phyloP scores from a whole-genome alignment of 2,329 filamentous ascomycete species.

The Cryoendolithus antarcticus region DNA sequence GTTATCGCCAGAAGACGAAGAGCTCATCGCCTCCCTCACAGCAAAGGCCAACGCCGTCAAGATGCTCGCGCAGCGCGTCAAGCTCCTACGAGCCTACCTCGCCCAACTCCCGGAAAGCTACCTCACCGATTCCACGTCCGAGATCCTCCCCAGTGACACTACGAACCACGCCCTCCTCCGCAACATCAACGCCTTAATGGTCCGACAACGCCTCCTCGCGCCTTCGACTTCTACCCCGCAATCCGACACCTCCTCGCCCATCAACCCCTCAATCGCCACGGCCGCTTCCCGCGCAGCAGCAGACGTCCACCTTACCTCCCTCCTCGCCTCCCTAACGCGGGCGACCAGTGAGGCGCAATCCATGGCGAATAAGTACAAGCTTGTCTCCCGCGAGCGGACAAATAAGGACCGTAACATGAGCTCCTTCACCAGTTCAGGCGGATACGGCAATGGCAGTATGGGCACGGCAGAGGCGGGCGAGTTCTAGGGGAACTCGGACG shows the following conservation, averaged over 20 bases:
- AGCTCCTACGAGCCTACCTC: constrained; percentile 56
- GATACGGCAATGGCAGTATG: too few species aligned
- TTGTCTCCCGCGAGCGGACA: constrained; percentile 30
- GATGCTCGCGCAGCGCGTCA: constrained; percentile 60
- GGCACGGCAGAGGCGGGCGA: too few species aligned
- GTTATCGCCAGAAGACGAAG: constrained; percentile 51
- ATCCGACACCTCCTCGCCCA: neutral
- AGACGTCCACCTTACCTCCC: constrained; percentile 65
- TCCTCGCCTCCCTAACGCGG: constrained; percentile 65
- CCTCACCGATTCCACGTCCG: constrained; percentile 35
- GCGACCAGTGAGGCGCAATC: constrained; percentile 60
- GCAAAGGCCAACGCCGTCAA: constrained; percentile 87
- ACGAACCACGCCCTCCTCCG: constrained; percentile 63
- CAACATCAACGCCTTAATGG: constrained; percentile 74
- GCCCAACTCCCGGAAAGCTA: constrained; percentile 56
- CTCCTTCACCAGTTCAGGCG: too few species aligned
- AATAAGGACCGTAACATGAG: constrained; percentile 18
- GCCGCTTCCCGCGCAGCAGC: constrained; percentile 61
- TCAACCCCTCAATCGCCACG: constrained; percentile 8
- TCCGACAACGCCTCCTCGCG: constrained; percentile 68
- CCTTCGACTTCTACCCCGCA: constrained; percentile 50
- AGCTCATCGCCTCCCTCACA: constrained; percentile 56
- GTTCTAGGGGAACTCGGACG: too few species aligned
- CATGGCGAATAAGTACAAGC: constrained; percentile 58
- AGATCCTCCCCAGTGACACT: constrained; percentile 23